A percentile compares a stretch with the other conserved stretches of the same genome.
Conservation (phyloP, 78 protist species). For the Emiliania huxleyi region DNA sequence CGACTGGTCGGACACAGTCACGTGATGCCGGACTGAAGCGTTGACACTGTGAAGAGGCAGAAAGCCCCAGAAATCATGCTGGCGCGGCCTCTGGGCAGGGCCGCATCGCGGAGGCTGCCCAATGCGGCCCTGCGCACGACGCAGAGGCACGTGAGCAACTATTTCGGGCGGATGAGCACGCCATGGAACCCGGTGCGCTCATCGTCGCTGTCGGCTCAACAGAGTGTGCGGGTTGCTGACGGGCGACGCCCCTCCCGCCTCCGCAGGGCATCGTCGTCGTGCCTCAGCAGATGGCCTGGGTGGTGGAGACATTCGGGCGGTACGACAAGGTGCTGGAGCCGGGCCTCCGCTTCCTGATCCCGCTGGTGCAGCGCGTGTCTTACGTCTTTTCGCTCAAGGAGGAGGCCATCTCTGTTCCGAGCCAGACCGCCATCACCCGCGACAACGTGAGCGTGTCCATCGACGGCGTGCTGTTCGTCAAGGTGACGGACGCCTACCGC, state of each 20-base stretch:
- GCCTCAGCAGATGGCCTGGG: constrained; percentile 72
- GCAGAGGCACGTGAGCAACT: not conserved
- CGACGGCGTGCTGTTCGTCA: constrained; percentile 70
- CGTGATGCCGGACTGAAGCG: too few species aligned
- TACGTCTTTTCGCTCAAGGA: not conserved
- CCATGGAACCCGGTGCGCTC: not conserved
- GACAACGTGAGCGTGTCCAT: constrained; percentile 72
- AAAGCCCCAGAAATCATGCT: too few species aligned
- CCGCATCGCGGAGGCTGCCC: too few species aligned
- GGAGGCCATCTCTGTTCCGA: not conserved
- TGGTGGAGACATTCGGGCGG: constrained; percentile 70
- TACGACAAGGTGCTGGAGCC: constrained; percentile 49
- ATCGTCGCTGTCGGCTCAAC: not conserved
- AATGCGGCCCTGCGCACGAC: too few species aligned
- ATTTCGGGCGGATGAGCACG: not conserved
- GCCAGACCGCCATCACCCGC: constrained; percentile 68
- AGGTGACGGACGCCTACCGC: not conserved
- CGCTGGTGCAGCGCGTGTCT: not conserved
- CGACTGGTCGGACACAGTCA: too few species aligned
- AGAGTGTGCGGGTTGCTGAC: not conserved
- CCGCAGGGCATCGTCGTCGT: constrained; percentile 38
- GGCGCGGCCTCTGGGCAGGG: too few species aligned
- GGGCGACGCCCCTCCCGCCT: not conserved
- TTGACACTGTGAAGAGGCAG: too few species aligned
- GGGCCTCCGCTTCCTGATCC: constrained; percentile 66